Evolutionary conservation across 2,329 filamentous ascomycete species (phyloP), one percentile per base, ranked within the genome.

Genomic region (Fusarium sp.): DNA sequence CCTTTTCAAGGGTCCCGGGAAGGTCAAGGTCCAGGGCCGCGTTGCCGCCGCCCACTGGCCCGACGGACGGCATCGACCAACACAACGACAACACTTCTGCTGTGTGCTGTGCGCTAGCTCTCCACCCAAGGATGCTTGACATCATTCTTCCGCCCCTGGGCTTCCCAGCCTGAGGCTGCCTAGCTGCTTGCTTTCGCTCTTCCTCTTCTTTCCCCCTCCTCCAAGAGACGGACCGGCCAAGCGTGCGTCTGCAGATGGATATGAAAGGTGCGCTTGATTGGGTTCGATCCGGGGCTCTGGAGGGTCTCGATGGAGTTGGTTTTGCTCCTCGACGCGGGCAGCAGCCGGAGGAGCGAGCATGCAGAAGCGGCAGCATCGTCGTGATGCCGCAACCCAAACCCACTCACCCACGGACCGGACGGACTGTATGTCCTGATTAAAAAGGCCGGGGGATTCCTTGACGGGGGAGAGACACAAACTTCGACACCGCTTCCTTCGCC

Each of bases 401-500:
- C 45, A 47, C 45, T 27, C 67, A 42, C 9, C 9, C 16, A 56
- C 67, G 67, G 56, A 34, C 31, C 31, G 31, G 31, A 72, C 31
- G 62, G 54, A 62, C 67, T 72, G 38, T 29, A 29, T 37, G 22
- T 34, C 66, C 24, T 50, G 40, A 47, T 29, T 31, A 27, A 35
- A 47, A 74, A 56, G 57, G 40, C 29, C 71, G 45, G 65, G 27
- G 29, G 52, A 59, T 69, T 56, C 54, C 62, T 64, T 47, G 45
- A 52, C 59, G 47, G 40, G 40, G 40, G 59, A 20, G 24, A n/a
- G 22, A 47, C 45, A 47, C 50, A 13, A 11, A 31, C 20, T 22
- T 70, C 42, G 76, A 76, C 76, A 77, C 74, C 76, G 76, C 76
- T 76, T 74, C 61, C 68, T 69, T 69, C 22, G 37, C 18, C 47